Conservation (phyloP, 2,329 filamentous ascomycete species). For the Alternaria sp. region DNA sequence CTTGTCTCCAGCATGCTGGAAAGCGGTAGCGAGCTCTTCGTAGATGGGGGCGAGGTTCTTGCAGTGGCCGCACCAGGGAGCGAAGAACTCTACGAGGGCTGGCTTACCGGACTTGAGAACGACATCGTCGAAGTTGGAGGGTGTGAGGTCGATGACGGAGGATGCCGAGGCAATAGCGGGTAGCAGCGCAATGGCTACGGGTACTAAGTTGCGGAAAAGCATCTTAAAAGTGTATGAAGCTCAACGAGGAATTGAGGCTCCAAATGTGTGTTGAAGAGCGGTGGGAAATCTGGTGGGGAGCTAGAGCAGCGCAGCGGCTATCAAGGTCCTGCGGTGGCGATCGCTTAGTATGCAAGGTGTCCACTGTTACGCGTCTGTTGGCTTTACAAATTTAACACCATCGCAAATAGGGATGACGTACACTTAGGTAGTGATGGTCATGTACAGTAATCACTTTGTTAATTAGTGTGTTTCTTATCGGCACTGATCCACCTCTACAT, state of each 20-base stretch:
- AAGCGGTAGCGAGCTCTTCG: slow-evolving; percentile 82
- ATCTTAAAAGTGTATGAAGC: slow-evolving; percentile 35
- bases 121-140: slow-evolving; percentile 88
- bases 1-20: slow-evolving; percentile 75
- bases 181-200: slow-evolving; percentile 46
- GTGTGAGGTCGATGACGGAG: slow-evolving; percentile 87
- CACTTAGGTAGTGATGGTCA: not conserved
- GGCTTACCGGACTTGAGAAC: slow-evolving; percentile 93
- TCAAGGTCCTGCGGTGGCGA: slow-evolving; percentile 30
- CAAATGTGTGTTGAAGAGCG: slow-evolving; percentile 24
- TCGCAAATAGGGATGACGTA: slow-evolving; percentile 7
- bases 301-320: slow-evolving; percentile 25
- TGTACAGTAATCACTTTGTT: not conserved
- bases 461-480: not conserved
- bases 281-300: slow-evolving; percentile 26
- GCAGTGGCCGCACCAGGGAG: slow-evolving; percentile 99
- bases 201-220: slow-evolving; percentile 46
- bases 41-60: slow-evolving; percentile 95
- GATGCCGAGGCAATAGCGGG: slow-evolving; percentile 67
- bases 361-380: slow-evolving; percentile 33
- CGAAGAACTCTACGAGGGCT: slow-evolving; percentile 96
- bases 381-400: slow-evolving; percentile 38
- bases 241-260: slow-evolving; percentile 32
- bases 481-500: not conserved
- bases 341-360: slow-evolving; percentile 45